Evolutionary conservation across 768 basidiomycete species (phyloP), one percentile per base, ranked within the genome.

Genomic region (Naganishia friedmannii): DNA sequence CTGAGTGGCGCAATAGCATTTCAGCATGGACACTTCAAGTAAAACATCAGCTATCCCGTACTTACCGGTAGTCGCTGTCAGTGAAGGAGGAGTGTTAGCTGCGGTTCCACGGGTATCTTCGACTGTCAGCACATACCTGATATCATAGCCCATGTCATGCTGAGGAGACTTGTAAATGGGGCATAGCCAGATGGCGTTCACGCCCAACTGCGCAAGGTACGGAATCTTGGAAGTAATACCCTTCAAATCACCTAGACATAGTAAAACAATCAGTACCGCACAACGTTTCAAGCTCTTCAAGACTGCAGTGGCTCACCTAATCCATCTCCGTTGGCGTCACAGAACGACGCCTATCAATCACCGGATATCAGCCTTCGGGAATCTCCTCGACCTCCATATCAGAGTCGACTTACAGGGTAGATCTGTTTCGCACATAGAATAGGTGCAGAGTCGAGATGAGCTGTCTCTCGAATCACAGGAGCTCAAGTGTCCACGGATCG

Each of bases 251-350:
- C 89, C 89, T 54, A 86, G 70, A 87, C 88, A 28, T 87, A 85
- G 74, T 89, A 88, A 67, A 83, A 84, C 82, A 88, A 89, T 0
- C 87, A 88, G 66, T 85, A 81, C 0, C 88, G 87, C 75, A 88
- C 89, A 77, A 89, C 88, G 8, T 67, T 29, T 26, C 23, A 3
- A 5, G 42, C 37, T 42, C 31, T 45, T 19, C 4, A 26, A 57
- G 42, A 1, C 19, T 15, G 1, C 5, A 15, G 2, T 13, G 12
- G 17, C 60, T 53, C 60, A 70, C 70, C 89, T 46, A 86, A 77
- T 0, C 88, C 89, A 76, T 88, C 87, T 0, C 86, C 88, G 70
- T 87, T 89, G n/a, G 87, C 86, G 75, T 90, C 89, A 66, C 83
- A 84, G 83, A 89, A 90, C 0, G 88, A 89, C 65, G 86, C 81